Base-by-base conservation (phyloP, 345 rosid species). In the Aegle marmelos region DNA sequence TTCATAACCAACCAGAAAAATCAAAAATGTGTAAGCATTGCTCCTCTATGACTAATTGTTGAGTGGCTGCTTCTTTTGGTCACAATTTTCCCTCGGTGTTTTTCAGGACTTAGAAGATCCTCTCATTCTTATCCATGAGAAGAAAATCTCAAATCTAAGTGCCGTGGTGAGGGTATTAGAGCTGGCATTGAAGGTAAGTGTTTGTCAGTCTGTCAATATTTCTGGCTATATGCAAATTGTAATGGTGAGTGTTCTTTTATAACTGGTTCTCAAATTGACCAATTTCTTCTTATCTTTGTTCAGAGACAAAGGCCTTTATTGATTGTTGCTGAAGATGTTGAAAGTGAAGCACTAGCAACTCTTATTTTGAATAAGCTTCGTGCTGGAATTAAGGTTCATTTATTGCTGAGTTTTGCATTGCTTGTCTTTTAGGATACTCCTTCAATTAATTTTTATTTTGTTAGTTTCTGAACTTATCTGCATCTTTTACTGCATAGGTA, bases 71-170 rank as follows among this genome's bases (percentile, higher is more conserved):
- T 28, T 66, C n/a, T 41, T 66, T 54, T 37, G 39, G 57, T 54
- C 37, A 34, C 9, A 50, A 16, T 21, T 76, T 54, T n/a, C 4
- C 2, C 13, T 34, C 22, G 68, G 5, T 79, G 2, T 79, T 54
- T 41, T 75, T 78, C 94, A 94, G 99, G 99, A 96, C 83, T 78
- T 96, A 70, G 99, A 96, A 8, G 93, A 96, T 83, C 99, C 99
- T 78, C 98, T 96, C 74, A 88, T 96, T 83, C 86, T 96, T 59
- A 89, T 96, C 86, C 98, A 96, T 3, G 99, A 96, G 91, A 96
- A 94, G 89, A 93, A 96, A 85, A 90, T 96, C 76, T 88, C 99
- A 59, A 96, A 89, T 61, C 57, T 94, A 17, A 88, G 86, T 69
- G 93, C 97, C 57, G 87, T 94, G 25, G 98, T 94, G 74, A 92